These are phyloP conservation scores for Aeschynomene evenia DNA, from an alignment of 306 rosid species.

Conservation along the genomic window DNA sequence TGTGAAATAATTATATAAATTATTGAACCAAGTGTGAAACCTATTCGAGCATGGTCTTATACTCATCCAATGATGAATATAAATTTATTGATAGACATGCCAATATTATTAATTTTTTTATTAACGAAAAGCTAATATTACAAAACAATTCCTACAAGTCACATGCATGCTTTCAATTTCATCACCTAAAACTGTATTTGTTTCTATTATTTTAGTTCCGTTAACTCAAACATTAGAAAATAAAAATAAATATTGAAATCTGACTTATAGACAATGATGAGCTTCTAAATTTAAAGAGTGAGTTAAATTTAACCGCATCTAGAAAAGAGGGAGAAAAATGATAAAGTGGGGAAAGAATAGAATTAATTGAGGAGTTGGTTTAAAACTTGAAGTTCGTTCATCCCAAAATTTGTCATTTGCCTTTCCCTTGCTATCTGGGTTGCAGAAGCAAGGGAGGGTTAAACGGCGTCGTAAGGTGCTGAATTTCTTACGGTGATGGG, in stretches of 20 bases:
- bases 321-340: not conserved
- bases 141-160: not conserved
- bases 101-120: too few relatives aligned
- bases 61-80: too few relatives aligned
- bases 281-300: not conserved
- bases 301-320: not conserved
- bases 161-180: not conserved
- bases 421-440: not conserved
- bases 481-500: constrained; percentile 47
- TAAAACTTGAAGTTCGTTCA: not conserved
- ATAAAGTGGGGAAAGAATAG: not conserved
- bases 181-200: not conserved
- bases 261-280: not conserved
- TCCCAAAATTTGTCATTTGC: not conserved
- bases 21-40: too few relatives aligned
- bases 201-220: not conserved
- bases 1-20: too few relatives aligned
- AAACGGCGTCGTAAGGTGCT: constrained; percentile 41
- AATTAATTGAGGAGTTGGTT: not conserved
- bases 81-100: too few relatives aligned
- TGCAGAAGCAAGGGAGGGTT: constrained; percentile 3
- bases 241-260: not conserved
- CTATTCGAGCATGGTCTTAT: too few relatives aligned
- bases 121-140: too few relatives aligned
- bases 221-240: constrained; percentile 6